Base-by-base conservation (phyloP, 345 rosid species). In the Isatis tinctoria region DNA sequence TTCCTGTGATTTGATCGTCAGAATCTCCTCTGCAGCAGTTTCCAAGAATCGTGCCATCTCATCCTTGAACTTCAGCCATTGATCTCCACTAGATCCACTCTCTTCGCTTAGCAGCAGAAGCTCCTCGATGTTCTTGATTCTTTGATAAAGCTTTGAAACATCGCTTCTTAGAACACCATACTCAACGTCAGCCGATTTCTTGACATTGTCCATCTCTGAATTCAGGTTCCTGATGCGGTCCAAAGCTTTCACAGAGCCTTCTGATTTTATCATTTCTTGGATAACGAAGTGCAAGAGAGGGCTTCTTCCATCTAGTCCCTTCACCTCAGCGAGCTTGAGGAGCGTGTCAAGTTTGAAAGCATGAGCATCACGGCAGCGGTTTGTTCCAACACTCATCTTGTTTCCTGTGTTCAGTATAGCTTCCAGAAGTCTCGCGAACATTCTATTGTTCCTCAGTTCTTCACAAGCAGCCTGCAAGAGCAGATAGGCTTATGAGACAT, bases 331-430 rank as follows among this genome's bases (percentile, higher is more conserved):
- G 28, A 94, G 99, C 87, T 94, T 87, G 54, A 92, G 88, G 37
- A 94, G 92, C 0, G 87, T 90, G 74, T 94, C 99, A 2, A 94
- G 97, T 83, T 92, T 91, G 83, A 83, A 95, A 8, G 87, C 91
- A n/a, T 75, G 88, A 33, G 93, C 90, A 79, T 86, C 90, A 28
- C 87, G 88, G 3, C 88, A 89, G 53, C 89, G 83, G 75, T 87
- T 88, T 53, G 97, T 92, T 79, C 90, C 90, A 54, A 88, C 85
- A 44, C 85, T 92, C 97, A 95, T 92, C 74, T 87, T 89, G 82
- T 85, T 88, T 65, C 97, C 97, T 2, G 90, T 88, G 81, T 88
- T 90, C 68, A 94, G 92, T 37, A 91, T 88, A 63, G 97, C 93
- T 79, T 91, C 96, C 7, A 91, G 63, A 63, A 94, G 92, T 78